These are phyloP conservation scores for Biscogniauxia sp. DNA, from an alignment of 2,329 filamentous ascomycete genomes.

Conservation along the genomic window DNA sequence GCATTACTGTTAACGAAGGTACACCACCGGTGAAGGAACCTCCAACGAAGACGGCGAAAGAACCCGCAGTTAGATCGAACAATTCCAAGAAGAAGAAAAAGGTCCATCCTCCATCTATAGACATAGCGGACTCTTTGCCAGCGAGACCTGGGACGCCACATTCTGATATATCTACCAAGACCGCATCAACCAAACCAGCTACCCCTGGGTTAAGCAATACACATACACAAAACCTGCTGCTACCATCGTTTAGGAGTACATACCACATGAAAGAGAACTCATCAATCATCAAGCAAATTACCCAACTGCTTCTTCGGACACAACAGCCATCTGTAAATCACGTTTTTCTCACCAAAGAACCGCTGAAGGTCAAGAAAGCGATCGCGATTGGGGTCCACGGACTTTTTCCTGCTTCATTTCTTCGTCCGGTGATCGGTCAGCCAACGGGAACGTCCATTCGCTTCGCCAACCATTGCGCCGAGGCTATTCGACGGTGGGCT, in stretches of 20 bases:
- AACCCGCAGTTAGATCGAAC: slow-evolving; percentile 25
- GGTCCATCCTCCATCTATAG: slow-evolving; percentile 46
- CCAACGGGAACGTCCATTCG: slow-evolving; percentile 93
- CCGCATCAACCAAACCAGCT: slow-evolving; percentile 29
- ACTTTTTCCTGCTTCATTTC: slow-evolving; percentile 81
- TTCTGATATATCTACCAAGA: slow-evolving; percentile 29
- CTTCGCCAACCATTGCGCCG: slow-evolving; percentile 84
- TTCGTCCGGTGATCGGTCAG: slow-evolving; percentile 89
- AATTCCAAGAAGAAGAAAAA: slow-evolving; percentile 44
- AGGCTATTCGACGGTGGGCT: slow-evolving; percentile 81
- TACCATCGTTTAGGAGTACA: slow-evolving; percentile 68
- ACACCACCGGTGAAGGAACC: slow-evolving; percentile 33
- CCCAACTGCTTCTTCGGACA: slow-evolving; percentile 55
- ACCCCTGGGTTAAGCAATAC: slow-evolving; percentile 36
- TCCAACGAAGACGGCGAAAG: slow-evolving; percentile 30
- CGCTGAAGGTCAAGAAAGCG: slow-evolving; percentile 75
- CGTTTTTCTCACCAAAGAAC: slow-evolving; percentile 67
- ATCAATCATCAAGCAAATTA: slow-evolving; percentile 67
- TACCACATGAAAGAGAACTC: slow-evolving; percentile 67
- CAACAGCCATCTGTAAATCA: slow-evolving; percentile 62
- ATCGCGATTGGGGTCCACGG: slow-evolving; percentile 94
- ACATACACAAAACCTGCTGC: slow-evolving; percentile 57
- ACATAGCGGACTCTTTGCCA: slow-evolving; percentile 40
- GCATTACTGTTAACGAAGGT: slow-evolving; percentile 40
- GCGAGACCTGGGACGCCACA: slow-evolving; percentile 36